These are phyloP conservation scores for Hypomyces rosellus DNA, from an alignment of 2,329 filamentous ascomycete species.

Conservation along the genomic window DNA sequence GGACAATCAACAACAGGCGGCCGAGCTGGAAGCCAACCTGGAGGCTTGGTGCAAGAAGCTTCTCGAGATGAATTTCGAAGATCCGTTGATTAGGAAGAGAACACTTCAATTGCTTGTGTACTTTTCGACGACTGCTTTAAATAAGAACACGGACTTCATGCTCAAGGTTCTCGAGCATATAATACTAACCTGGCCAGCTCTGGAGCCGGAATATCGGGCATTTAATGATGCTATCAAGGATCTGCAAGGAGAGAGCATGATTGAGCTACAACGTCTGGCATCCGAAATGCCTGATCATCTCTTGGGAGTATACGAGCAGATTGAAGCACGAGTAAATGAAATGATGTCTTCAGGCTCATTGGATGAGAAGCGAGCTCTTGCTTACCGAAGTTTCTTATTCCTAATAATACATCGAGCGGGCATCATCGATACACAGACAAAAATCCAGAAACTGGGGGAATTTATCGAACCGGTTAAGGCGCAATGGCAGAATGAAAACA, in stretches of 20 bases:
- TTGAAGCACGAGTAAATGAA: constrained; percentile 77
- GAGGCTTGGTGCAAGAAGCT: constrained; percentile 68
- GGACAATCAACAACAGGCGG: constrained; percentile 45
- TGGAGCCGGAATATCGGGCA: constrained; percentile 61
- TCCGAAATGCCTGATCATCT: constrained; percentile 89
- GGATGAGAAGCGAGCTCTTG: constrained; percentile 78
- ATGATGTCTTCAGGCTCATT: constrained; percentile 65
- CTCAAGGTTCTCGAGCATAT: constrained; percentile 88
- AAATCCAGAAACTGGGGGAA: constrained; percentile 63
- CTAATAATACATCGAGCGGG: constrained; percentile 86
- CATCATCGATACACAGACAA: constrained; percentile 63
- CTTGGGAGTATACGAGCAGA: constrained; percentile 77
- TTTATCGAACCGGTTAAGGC: constrained; percentile 79
- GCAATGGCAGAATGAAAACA: constrained; percentile 67
- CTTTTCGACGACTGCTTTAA: constrained; percentile 74
- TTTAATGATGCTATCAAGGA: constrained; percentile 90
- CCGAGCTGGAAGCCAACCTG: constrained; percentile 55
- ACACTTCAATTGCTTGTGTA: constrained; percentile 77
- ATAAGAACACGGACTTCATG: constrained; percentile 73
- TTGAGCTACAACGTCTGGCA: constrained; percentile 83
- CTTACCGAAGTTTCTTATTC: constrained; percentile 85
- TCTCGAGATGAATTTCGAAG: constrained; percentile 68
- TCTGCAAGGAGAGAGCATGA: constrained; percentile 74
- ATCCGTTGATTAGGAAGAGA: constrained; percentile 77
- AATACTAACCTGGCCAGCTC: constrained; percentile 71